Percentiles rank a stretch among this genome's conserved stretches.
These are phyloP conservation scores for Ustilago xerochloae DNA, from an alignment of 1,284 basidiomycete genomes.

Conservation along the genomic window DNA sequence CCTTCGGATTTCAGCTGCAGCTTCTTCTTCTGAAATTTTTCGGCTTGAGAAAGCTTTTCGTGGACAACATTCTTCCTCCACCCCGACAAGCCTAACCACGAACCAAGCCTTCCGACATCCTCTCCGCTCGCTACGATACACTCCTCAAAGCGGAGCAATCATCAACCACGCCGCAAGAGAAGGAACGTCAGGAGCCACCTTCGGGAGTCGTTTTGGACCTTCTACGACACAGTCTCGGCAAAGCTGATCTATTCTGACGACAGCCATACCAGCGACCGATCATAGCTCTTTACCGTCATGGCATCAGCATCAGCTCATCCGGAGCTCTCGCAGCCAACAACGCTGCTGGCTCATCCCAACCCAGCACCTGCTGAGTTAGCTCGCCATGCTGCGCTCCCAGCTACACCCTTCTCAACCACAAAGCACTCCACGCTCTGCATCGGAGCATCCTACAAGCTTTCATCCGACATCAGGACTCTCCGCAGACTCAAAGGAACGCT, in stretches of 20 bases:
- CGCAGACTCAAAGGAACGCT: conserved; percentile 41
- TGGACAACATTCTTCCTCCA: not conserved
- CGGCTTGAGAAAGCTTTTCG: not conserved
- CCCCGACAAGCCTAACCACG: not conserved
- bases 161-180: too few relatives aligned
- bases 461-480: conserved; percentile 24
- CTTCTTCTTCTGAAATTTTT: conserved; percentile 23
- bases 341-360: conserved; percentile 31
- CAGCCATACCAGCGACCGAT: not conserved
- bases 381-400: conserved; percentile 32
- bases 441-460: conserved; percentile 49
- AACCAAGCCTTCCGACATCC: too few relatives aligned
- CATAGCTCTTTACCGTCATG: too few relatives aligned
- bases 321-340: conserved; percentile 35
- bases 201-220: too few relatives aligned
- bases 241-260: too few relatives aligned
- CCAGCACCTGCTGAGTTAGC: conserved; percentile 27
- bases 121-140: too few relatives aligned
- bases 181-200: too few relatives aligned
- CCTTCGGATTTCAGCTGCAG: not conserved
- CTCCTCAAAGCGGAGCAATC: too few relatives aligned
- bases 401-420: conserved; percentile 21
- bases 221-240: too few relatives aligned
- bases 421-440: conserved; percentile 29
- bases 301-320: conserved; percentile 29